Evolutionary conservation across 129 eudicot species (phyloP).

Genomic region (Chrysanthemum makinoi): DNA sequence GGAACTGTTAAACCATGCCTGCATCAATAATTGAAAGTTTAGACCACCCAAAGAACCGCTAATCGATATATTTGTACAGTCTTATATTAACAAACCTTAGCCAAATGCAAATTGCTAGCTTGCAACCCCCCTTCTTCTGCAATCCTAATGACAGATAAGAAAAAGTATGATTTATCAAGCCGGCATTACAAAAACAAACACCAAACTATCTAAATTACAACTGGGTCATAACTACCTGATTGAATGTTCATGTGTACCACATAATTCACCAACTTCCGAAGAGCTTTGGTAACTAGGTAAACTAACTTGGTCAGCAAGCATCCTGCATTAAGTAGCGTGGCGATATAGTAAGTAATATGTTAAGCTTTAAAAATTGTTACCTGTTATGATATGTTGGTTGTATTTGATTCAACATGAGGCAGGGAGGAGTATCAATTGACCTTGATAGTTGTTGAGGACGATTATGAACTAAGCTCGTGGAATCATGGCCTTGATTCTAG

Average conservation of each 20-base stretch:
- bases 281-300: conserved; percentile 38
- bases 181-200: background rate
- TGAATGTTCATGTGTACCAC: conserved; percentile 34
- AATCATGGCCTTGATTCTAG: conserved; percentile 40
- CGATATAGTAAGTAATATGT: background rate
- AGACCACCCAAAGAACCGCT: conserved; percentile 11
- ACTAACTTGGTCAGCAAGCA: conserved; percentile 36
- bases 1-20: conserved; percentile 79
- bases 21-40: conserved; percentile 22
- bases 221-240: conserved; percentile 26
- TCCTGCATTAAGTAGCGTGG: conserved; percentile 35
- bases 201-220: background rate
- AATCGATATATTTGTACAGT: background rate
- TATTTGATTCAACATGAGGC: background rate
- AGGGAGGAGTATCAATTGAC: conserved; percentile 26
- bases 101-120: conserved; percentile 53
- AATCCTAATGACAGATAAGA: conserved; percentile 34
- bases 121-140: conserved; percentile 46
- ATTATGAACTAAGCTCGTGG: conserved; percentile 41
- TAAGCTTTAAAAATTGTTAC: background rate
- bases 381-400: background rate
- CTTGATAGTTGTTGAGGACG: conserved; percentile 56
- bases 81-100: conserved; percentile 45
- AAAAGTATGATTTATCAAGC: background rate
- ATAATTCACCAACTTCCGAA: conserved; percentile 33